Evolutionary conservation across 345 rosid species (phyloP).

Genomic region (Schrenkiella parvula): DNA sequence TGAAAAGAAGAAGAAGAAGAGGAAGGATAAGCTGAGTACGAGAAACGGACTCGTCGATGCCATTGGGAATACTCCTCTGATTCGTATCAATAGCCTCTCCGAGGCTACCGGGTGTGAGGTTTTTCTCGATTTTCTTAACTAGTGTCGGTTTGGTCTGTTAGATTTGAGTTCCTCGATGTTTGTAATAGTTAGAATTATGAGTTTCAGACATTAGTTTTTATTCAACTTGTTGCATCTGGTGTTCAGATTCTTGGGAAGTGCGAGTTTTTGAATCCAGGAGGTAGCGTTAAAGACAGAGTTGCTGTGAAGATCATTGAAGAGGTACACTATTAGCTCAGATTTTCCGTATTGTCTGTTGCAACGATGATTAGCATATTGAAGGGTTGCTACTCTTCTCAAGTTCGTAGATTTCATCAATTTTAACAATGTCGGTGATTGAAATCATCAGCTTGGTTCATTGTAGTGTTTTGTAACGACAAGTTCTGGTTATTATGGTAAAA

Average conservation of each 20-base stretch:
- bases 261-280: constrained; percentile 97
- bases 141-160: too few relatives aligned
- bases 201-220: background rate
- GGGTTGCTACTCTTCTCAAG: background rate
- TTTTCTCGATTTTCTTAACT: constrained; percentile 11
- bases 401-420: background rate
- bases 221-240: constrained; percentile 1
- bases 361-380: background rate
- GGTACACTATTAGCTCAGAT: constrained; percentile 39
- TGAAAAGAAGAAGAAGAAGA: constrained; percentile 40
- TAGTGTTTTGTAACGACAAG: too few relatives aligned
- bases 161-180: too few relatives aligned
- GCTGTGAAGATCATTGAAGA: constrained; percentile 85
- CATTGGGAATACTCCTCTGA: constrained; percentile 83
- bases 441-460: background rate
- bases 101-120: constrained; percentile 96
- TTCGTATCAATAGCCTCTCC: constrained; percentile 87
- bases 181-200: background rate
- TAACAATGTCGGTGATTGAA: background rate
- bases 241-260: constrained; percentile 89
- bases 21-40: constrained; percentile 32
- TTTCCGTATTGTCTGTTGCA: background rate
- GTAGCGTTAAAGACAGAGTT: constrained; percentile 94
- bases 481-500: background rate
- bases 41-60: constrained; percentile 62